Base-by-base conservation (phyloP, 2,329 filamentous ascomycete genomes). In the Magnaporthiopsis incrustans region DNA sequence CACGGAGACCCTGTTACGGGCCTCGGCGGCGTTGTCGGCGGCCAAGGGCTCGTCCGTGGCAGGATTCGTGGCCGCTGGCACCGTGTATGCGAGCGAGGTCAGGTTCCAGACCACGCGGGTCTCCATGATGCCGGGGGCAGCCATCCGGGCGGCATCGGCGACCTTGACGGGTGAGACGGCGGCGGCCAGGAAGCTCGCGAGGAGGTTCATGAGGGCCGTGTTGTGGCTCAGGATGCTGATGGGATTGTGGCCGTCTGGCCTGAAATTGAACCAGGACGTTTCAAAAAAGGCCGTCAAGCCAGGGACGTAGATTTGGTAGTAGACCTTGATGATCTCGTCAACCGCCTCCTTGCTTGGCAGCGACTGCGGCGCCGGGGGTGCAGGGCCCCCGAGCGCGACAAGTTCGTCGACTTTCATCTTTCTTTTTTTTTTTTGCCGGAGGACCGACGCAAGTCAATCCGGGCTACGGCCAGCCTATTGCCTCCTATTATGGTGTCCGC, bases 211-310 rank as follows among this genome's bases (percentile, higher is more conserved):
- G n/a, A 91, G 77, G 33, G 78, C 77, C 33, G 80, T 77, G 71
- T 89, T 79, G 61, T 77, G 75, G 64, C 78, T 78, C 64, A 85
- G 76, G n/a, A 79, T 72, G 71, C 76, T 77, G 56, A 77, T 73
- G 62, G 77, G 74, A 65, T 78, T 75, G 18, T 74, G 66, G 53
- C 80, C 81, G 60, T 73, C 73, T 60, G 78, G 74, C 64, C 76
- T 76, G 50, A 81, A 78, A 66, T 79, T 85, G 77, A 91, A 97
- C 93, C 93, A 98, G 33, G 82, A 83, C 8, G 91, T 90, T 74
- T 97, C 93, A 67, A 96, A 84, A 67, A 95, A 88, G 61, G 84
- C 83, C 74, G 91, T 88, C 60, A 95, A 83, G 10, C 87, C 89
- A 1, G 83, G 84, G 4, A 70, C 89, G 73, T 95, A 96, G 67